A percentile compares a stretch with the other conserved stretches of the same genome.
These are phyloP conservation scores for Dacryopinax spathularia DNA, from an alignment of 768 basidiomycete species.

Conservation along the genomic window DNA sequence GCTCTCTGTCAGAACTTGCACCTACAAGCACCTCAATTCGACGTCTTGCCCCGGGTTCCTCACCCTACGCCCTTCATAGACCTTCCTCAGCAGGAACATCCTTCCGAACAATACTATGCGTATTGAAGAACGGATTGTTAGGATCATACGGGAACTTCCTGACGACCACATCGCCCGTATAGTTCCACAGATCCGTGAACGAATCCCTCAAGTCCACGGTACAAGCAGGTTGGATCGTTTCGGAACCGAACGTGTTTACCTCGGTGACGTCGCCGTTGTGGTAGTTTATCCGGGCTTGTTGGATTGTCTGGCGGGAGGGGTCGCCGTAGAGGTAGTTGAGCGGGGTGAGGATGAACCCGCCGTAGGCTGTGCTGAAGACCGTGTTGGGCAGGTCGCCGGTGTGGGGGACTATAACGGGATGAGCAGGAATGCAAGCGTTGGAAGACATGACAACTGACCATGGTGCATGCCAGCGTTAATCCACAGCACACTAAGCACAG, in stretches of 20 bases:
- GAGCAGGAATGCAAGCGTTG: not conserved
- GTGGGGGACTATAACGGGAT: slow-evolving; percentile 6
- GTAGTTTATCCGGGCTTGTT: slow-evolving; percentile 21
- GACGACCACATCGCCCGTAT: slow-evolving; percentile 1
- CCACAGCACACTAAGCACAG: not conserved
- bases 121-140: slow-evolving; percentile 5
- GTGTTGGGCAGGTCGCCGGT: slow-evolving; percentile 22
- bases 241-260: slow-evolving; percentile 4
- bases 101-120: slow-evolving; percentile 4
- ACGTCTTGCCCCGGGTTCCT: too few relatives aligned
- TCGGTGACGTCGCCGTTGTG: slow-evolving; percentile 4
- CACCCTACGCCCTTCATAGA: too few relatives aligned
- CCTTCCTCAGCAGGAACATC: too few relatives aligned
- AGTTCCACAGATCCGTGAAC: not conserved
- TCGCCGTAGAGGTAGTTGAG: slow-evolving; percentile 22
- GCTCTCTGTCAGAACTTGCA: too few relatives aligned
- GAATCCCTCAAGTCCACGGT: not conserved
- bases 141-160: slow-evolving; percentile 7
- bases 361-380: slow-evolving; percentile 11
- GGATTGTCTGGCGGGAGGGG: slow-evolving; percentile 18
- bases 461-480: slow-evolving; percentile 22
- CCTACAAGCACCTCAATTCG: too few relatives aligned
- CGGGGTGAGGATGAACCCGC: slow-evolving; percentile 17
- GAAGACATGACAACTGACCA: slow-evolving; percentile 7
- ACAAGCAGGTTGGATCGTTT: not conserved